These are phyloP conservation scores for Oxalis stricta DNA, from an alignment of 441 rosid genomes.

Conservation along the genomic window DNA sequence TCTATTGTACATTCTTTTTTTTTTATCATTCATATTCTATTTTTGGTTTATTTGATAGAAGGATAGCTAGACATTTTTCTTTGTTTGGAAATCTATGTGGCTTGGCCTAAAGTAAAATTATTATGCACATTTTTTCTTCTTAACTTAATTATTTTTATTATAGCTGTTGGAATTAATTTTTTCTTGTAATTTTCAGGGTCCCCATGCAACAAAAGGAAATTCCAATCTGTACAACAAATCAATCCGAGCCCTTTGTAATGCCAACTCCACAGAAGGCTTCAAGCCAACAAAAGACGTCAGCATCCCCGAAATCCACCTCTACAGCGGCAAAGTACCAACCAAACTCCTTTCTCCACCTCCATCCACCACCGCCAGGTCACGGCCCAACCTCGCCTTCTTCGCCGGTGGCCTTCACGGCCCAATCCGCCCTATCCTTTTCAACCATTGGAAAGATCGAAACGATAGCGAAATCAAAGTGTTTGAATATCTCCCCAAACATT, in stretches of 20 bases:
- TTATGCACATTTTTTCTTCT: too few species aligned
- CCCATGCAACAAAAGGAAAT: constrained; percentile 44
- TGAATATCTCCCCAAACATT: constrained; percentile 55
- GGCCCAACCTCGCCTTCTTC: constrained; percentile 60
- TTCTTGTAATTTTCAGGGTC: constrained; percentile 82
- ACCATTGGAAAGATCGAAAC: constrained; percentile 61
- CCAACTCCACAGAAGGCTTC: constrained; percentile 88
- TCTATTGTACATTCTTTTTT: neutral
- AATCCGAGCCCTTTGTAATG: constrained; percentile 76
- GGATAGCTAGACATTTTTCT: too few species aligned
- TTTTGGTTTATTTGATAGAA: too few species aligned
- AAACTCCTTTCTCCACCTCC: constrained; percentile 34
- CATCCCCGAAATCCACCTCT: constrained; percentile 68
- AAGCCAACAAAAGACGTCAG: constrained; percentile 66
- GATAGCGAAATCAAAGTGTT: constrained; percentile 42
- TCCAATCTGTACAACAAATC: constrained; percentile 41
- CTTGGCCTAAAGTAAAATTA: too few species aligned
- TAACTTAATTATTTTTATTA: too few species aligned
- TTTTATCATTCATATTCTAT: neutral
- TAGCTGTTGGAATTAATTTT: too few species aligned
- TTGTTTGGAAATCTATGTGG: too few species aligned
- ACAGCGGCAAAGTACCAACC: constrained; percentile 30
- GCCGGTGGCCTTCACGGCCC: constrained; percentile 82
- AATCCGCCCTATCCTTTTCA: constrained; percentile 47
- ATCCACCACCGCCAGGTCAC: constrained; percentile 9